Base-by-base conservation (phyloP, 2,329 filamentous ascomycete species). In the Knoxdaviesia proteae region DNA sequence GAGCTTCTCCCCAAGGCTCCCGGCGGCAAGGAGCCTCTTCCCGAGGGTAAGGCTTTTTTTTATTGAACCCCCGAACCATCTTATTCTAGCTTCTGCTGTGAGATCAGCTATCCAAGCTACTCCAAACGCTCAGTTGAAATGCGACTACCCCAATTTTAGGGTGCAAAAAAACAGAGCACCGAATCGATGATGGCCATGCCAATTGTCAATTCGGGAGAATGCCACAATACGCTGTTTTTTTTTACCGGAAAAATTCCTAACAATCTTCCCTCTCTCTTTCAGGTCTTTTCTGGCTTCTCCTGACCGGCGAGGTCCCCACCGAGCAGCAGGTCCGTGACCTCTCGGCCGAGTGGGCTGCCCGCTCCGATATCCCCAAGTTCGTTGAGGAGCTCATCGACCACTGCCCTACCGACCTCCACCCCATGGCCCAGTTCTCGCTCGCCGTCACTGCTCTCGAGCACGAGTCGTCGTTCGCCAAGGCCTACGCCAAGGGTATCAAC, bases 311-410 rank as follows among this genome's bases (percentile, higher is more conserved):
- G 75, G 84, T 98, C 53, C 90, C 90, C 54, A 82, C 78, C 52
- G 90, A 96, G 74, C 84, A 94, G 71, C 90, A 98, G 73, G 90
- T 96, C 57, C 87, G 87, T 62, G 87, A 92, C 59, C 81, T 98
- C 52, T 96, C 90, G 53, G 88, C 90, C 49, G 90, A 98, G 68
- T 96, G 88, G 90, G 90, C 90, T 61, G 90, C 90, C 60, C 87
- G 90, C 58, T 86, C 90, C 65, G 84, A 92, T 58, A 69, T 98
- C 53, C 90, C 90, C 68, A 93, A 93, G 71, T 96, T 93, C 68
- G 76, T 98, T 58, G 87, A 94, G 73, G 90, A 98, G 72, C 81
- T 98, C 62, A 94, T 98, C 68, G 90, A 98, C 78, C 86, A 90
- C 72, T 96, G 88, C 82, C 90, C 90, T 11, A 90, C 74, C 69